phyloP scores from a whole-genome alignment of 2,329 filamentous ascomycete genomes.

The Verticillium albo-atrum region DNA sequence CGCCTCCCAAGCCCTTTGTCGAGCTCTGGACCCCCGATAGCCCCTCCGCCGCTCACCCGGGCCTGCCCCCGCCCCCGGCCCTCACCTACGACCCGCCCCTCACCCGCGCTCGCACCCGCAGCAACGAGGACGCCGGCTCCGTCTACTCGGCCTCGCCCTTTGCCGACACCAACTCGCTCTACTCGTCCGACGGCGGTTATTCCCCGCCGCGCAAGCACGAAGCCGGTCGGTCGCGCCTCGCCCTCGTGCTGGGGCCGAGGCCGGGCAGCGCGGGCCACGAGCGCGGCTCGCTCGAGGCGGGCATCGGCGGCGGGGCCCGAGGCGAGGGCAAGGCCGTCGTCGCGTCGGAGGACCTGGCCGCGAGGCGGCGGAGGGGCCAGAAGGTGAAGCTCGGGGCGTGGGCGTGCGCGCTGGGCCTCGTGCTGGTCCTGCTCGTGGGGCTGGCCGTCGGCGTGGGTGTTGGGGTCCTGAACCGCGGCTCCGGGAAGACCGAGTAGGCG shows the following conservation, averaged over 20 bases:
- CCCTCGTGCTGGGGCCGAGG: neutral
- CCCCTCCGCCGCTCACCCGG: conserved; percentile 10
- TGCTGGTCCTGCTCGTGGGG: conserved; percentile 10
- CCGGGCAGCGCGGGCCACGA: neutral
- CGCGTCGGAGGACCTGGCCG: conserved; percentile 2
- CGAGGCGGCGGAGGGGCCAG: conserved; percentile 7
- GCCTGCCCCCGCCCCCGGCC: conserved; percentile 13
- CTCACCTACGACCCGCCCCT: conserved; percentile 6
- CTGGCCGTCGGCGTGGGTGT: conserved; percentile 10
- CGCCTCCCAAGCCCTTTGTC: neutral
- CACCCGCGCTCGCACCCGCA: conserved; percentile 1
- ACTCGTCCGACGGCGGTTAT: conserved; percentile 1
- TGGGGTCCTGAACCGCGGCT: conserved; percentile 5
- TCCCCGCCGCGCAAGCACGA: neutral
- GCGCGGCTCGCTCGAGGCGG: neutral
- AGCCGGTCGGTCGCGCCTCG: neutral
- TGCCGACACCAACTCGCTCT: neutral
- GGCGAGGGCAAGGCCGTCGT: neutral
- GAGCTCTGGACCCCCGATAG: conserved; percentile 11
- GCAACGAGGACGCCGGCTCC: conserved; percentile 2
- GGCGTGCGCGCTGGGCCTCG: conserved; percentile 5
- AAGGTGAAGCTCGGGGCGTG: conserved; percentile 12
- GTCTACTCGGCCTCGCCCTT: neutral
- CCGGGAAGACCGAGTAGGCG: neutral
- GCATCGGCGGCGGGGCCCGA: no score